Evolutionary conservation across 2,329 filamentous ascomycete genomes (phyloP).

Genomic region (Achaetomium macrosporum): DNA sequence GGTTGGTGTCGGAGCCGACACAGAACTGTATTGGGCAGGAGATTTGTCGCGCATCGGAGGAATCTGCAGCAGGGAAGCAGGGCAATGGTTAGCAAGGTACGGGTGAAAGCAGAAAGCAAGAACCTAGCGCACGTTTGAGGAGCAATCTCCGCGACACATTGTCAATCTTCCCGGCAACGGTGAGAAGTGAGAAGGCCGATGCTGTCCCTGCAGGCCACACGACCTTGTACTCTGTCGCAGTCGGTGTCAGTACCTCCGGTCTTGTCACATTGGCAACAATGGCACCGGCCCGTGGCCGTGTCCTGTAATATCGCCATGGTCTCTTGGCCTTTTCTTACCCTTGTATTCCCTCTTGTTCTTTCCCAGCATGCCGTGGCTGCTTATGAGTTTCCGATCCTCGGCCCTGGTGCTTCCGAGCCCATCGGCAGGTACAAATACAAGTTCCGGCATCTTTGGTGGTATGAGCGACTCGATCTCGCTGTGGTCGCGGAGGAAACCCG

Average conservation of each 20-base stretch:
- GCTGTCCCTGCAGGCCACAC: background rate
- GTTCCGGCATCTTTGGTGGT: background rate
- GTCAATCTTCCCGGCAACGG: background rate
- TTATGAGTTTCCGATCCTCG: background rate
- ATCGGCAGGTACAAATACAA: background rate
- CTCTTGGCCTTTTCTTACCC: background rate
- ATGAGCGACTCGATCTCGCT: conserved; percentile 19
- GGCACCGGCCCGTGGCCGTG: no score
- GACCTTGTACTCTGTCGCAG: background rate
- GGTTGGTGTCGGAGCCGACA: background rate
- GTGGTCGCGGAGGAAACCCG: no score
- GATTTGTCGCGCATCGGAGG: background rate
- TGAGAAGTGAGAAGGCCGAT: background rate
- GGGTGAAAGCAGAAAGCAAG: background rate
- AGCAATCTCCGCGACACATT: background rate
- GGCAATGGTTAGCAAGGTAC: background rate
- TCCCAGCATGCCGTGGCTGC: background rate
- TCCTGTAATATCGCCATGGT: background rate
- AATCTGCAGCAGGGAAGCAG: background rate
- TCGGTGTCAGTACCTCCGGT: background rate
- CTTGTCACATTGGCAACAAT: no score
- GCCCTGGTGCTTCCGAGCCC: background rate
- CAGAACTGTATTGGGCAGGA: background rate
- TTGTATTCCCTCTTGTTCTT: background rate
- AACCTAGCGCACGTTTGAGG: background rate